Evolutionary conservation across 2,329 filamentous ascomycete genomes (phyloP), one percentile per base, ranked within the genome.

Genomic region (Pyricularia pennisetigena): DNA sequence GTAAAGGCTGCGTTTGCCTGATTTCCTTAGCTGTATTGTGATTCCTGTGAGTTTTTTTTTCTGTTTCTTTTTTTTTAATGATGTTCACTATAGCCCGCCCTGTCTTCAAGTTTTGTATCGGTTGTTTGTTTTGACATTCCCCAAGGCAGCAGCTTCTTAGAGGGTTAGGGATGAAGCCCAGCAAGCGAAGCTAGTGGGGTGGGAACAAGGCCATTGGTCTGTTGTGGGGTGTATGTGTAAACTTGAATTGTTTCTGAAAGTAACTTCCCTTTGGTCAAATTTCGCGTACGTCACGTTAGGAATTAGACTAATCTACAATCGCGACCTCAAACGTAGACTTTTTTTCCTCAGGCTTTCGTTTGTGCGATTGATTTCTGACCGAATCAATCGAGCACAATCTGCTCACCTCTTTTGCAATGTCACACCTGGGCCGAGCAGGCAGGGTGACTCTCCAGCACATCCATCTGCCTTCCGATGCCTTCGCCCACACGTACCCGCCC

Each of bases 391-490:
- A 49, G 20, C 41, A 49, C 41, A 49, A 49, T 7, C 41, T 49
- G 5, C 20, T 20, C 41, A 49, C 41, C 5, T 20, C 16, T 49
- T 49, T 49, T n/a, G 10, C 20, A 49, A 49, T 49, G 41, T 49
- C 20, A n/a, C 14, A 49, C n/a, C 14, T 49, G 16, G 41, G 41
- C 41, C 41, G 16, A 5, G 20, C 10, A 49, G 41, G 16, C 16
- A 49, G 20, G 41, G 41, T 49, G 41, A 8, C 41, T 49, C 32
- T 35, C 32, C 32, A 35, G 32, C 78, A 81, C 72, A 72, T 81
- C 69, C 76, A 78, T 71, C 75, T 81, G 63, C 76, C 75, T 24
- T 74, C 74, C 61, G 67, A 69, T 57, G 68, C 73, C 30, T 68
- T 74, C 67, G 67, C 71, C 68, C 70, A 70, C 41, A 61, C 70